A percentile compares a stretch with the other conserved stretches of the same genome.
phyloP scores from a whole-genome alignment of 106 monocot genomes.

The Phalaenopsis aphrodite region DNA sequence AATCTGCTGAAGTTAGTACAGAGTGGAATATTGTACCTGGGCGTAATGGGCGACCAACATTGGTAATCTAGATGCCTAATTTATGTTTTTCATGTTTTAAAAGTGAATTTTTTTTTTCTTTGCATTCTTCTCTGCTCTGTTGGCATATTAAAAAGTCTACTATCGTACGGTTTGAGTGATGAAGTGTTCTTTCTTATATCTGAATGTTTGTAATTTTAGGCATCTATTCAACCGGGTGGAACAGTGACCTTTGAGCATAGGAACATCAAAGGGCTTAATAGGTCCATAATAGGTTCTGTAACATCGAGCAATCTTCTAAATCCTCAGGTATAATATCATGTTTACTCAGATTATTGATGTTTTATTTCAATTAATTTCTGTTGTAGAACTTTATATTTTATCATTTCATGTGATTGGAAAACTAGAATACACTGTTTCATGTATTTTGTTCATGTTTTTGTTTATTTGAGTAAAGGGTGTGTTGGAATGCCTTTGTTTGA shows the following conservation, averaged over 20 bases:
- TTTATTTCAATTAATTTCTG: neutral
- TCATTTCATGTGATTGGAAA: neutral
- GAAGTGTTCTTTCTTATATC: neutral
- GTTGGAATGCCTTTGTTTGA: neutral
- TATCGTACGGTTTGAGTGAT: neutral
- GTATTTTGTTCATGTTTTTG: neutral
- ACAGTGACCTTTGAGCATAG: constrained; percentile 88
- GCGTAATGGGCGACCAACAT: constrained; percentile 70
- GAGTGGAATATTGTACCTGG: constrained; percentile 96
- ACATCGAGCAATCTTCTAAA: constrained; percentile 93
- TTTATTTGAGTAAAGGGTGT: neutral
- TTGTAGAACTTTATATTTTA: neutral
- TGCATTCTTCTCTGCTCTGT: neutral
- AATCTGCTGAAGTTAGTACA: constrained; percentile 91
- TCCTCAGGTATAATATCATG: constrained; percentile 50
- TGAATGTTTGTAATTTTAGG: constrained; percentile 32
- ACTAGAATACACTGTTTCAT: neutral
- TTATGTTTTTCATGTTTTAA: neutral
- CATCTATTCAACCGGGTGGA: constrained; percentile 95
- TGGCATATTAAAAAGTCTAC: neutral
- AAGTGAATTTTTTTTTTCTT: neutral
- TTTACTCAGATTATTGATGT: neutral
- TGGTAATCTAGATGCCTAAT: constrained; percentile 39
- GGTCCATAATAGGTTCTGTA: constrained; percentile 82
- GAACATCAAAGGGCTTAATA: constrained; percentile 91